Evolutionary conservation across 108 stramenopile species (phyloP).

Genomic region (Skeletonema grethae): DNA sequence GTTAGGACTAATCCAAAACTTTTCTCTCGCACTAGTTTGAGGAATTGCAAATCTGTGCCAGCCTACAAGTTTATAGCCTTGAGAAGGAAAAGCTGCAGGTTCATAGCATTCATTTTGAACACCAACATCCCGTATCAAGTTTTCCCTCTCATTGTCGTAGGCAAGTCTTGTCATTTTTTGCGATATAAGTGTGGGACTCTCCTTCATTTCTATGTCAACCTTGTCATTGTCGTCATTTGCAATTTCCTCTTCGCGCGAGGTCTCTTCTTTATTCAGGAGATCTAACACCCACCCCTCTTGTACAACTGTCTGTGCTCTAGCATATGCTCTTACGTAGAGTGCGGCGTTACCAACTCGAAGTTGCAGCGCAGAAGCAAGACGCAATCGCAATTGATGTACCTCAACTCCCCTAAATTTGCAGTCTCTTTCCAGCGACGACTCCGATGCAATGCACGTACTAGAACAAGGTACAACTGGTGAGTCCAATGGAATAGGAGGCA

Average conservation of each 20-base stretch:
- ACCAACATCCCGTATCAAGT: slow-evolving; percentile 50
- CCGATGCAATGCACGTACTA: slow-evolving; percentile 15
- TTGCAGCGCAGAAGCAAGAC: slow-evolving; percentile 50
- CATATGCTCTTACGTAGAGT: slow-evolving; percentile 58
- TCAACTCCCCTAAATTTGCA: slow-evolving; percentile 43
- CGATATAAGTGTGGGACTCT: background rate
- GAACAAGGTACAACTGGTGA: slow-evolving; percentile 10
- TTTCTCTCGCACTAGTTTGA: slow-evolving; percentile 6
- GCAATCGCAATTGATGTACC: slow-evolving; percentile 51
- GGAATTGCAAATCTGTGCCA: slow-evolving; percentile 50
- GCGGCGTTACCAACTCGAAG: slow-evolving; percentile 69
- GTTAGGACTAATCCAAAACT: slow-evolving; percentile 22
- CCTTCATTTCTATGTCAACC: background rate
- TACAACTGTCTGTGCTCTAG: slow-evolving; percentile 50
- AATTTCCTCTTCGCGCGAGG: slow-evolving; percentile 5
- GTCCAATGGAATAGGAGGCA: slow-evolving; percentile 39
- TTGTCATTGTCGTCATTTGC: slow-evolving; percentile 1
- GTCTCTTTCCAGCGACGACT: slow-evolving; percentile 28
- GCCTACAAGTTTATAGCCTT: slow-evolving; percentile 65
- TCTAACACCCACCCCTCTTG: slow-evolving; percentile 66
- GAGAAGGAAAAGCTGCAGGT: slow-evolving; percentile 61
- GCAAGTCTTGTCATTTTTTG: slow-evolving; percentile 51
- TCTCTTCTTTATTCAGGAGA: background rate
- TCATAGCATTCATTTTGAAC: slow-evolving; percentile 74
- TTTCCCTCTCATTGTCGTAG: slow-evolving; percentile 68